A percentile compares a stretch with the other conserved stretches of the same genome.
Evolutionary conservation across 306 rosid genomes (phyloP).

Genomic region (Malus fusca): DNA sequence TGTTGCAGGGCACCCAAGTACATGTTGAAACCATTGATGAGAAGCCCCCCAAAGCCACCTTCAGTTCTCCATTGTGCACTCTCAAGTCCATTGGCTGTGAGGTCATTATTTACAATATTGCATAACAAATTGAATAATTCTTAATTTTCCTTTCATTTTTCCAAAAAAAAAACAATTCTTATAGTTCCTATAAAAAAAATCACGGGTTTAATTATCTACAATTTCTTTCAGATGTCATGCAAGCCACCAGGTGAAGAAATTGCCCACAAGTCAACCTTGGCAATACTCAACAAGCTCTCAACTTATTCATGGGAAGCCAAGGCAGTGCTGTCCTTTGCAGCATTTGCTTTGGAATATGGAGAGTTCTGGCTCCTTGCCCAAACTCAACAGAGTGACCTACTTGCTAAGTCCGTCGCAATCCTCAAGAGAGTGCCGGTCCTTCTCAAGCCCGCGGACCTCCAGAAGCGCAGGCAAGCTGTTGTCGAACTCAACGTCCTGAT

Average conservation of each 20-base stretch:
- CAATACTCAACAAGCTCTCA: conserved; percentile 45
- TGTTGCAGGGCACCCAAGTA: too few relatives aligned
- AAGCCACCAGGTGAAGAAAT: conserved; percentile 43
- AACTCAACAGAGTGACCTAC: conserved; percentile 28
- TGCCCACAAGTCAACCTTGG: conserved; percentile 45
- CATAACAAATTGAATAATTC: too few relatives aligned
- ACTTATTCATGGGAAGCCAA: conserved; percentile 52
- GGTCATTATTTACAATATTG: too few relatives aligned
- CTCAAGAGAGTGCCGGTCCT: conserved; percentile 46
- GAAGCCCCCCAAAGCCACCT: too few relatives aligned
- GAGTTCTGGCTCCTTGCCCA: conserved; percentile 57
- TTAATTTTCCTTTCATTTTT: too few relatives aligned
- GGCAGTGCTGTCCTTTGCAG: conserved; percentile 53
- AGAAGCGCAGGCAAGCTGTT: conserved; percentile 27
- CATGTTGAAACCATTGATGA: too few relatives aligned
- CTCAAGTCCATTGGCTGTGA: too few relatives aligned
- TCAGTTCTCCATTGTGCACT: too few relatives aligned
- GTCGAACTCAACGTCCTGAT: conserved; percentile 40
- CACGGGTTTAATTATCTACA: too few relatives aligned
- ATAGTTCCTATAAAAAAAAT: too few relatives aligned
- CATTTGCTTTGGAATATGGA: conserved; percentile 59
- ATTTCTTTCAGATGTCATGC: conserved; percentile 45
- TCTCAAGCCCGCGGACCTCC: conserved; percentile 18
- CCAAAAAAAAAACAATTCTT: too few relatives aligned
- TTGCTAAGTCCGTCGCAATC: conserved; percentile 48